Conservation (phyloP, 2,329 filamentous ascomycete species). For the Chaetomiaceae sp. region DNA sequence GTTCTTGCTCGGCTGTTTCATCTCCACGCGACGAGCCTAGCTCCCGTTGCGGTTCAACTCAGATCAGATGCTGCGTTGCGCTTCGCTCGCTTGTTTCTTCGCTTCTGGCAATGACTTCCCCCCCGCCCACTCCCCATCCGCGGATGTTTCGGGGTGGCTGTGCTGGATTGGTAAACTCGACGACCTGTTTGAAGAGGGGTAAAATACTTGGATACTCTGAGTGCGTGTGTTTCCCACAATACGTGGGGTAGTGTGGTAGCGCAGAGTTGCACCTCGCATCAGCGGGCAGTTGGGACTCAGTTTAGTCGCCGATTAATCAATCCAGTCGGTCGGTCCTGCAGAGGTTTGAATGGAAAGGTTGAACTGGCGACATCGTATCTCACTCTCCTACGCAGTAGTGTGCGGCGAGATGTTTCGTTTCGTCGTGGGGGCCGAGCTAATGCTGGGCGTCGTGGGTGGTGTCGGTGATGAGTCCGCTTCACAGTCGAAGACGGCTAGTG, state of each 20-base stretch:
- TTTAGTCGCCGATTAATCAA: neutral
- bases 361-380: neutral
- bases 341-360: too few species aligned
- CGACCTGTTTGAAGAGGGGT: too few species aligned
- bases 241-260: constrained; percentile 1
- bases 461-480: constrained; percentile 4
- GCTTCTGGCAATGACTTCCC: neutral
- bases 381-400: neutral
- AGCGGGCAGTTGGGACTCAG: neutral
- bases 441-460: neutral
- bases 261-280: constrained; percentile 6
- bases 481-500: neutral
- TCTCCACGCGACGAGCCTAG: constrained; percentile 1
- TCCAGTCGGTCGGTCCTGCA: neutral
- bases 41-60: constrained; percentile 6
- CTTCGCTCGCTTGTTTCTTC: constrained; percentile 10
- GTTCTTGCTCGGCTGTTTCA: constrained; percentile 18
- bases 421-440: neutral
- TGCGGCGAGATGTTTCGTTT: neutral
- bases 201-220: constrained; percentile 1
- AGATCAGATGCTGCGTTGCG: constrained; percentile 6
- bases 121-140: neutral
- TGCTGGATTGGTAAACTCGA: neutral
- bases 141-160: constrained; percentile 11
- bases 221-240: neutral